Conservation (phyloP, 129 eudicot species). For the Pseudognaphalium luteoalbum region DNA sequence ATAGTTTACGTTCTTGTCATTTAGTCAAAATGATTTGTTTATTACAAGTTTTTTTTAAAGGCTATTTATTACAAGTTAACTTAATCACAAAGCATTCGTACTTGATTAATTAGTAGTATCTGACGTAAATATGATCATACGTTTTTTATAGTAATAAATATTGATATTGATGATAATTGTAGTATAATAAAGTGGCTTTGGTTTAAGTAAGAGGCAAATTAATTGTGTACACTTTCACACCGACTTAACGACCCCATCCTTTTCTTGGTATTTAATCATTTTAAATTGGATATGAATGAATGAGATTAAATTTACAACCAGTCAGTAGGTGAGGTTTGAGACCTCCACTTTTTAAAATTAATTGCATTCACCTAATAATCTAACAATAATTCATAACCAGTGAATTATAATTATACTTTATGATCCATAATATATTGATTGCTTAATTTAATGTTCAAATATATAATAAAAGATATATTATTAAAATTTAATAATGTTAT, state of each 20-base stretch:
- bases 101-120: not conserved
- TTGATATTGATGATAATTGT: too few species aligned
- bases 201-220: not conserved
- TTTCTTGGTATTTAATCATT: not conserved
- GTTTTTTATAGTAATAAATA: too few species aligned
- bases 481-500: too few species aligned
- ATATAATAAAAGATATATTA: too few species aligned
- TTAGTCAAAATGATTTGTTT: not conserved
- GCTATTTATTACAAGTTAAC: not conserved
- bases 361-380: slow-evolving; percentile 33
- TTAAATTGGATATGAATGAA: slow-evolving; percentile 14
- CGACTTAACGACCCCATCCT: not conserved
- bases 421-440: too few species aligned
- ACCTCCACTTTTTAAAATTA: slow-evolving; percentile 21
- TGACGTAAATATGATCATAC: not conserved
- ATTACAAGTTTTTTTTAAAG: too few species aligned
- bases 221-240: not conserved
- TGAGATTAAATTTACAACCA: slow-evolving; percentile 19
- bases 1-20: not conserved
- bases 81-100: not conserved
- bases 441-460: too few species aligned
- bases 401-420: not conserved
- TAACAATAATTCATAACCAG: not conserved
- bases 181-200: not conserved
- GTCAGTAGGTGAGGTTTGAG: slow-evolving; percentile 27